Base-by-base conservation (phyloP, 495 filamentous ascomycete genomes). In the Niebla homalea region DNA sequence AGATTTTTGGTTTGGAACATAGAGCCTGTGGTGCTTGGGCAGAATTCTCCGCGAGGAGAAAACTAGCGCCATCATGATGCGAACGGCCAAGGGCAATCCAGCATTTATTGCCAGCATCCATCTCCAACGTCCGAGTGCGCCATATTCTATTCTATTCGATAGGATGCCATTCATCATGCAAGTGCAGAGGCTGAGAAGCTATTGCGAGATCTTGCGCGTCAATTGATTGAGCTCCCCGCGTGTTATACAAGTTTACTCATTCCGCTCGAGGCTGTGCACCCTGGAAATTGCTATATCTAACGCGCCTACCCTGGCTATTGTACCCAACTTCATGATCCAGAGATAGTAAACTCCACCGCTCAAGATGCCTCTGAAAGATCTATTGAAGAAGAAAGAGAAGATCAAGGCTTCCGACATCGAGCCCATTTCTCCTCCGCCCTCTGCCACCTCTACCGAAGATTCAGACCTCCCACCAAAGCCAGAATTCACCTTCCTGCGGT, bases 401-500 rank as follows among this genome's bases (percentile, higher is more conserved):
- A 65, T 72, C 43, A 67, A 58, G 38, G 62, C 70, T 36, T 58
- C 61, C 51, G 60, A 63, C 41, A 41, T 53, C 14, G 42, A 41
- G 20, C 26, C 57, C 16, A 47, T 42, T 12, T 42, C 48, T 55
- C 36, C 59, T 56, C 53, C 63, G 63, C 53, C 58, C 56, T 52
- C 57, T 51, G 46, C 52, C 55, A 36, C 43, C 57, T 49, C 49
- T 56, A 48, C 62, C 54, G 52, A 68, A 60, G 29, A 32, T 32
- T 12, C 29, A 32, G 29, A 32, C 14, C 29, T 32, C 14, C 29
- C 29, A 32, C 29, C 29, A 32, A 66, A 76, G 1, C 85, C 86
- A 49, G 78, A 83, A 60, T 84, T 96, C 68, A 88, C 73, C 51
- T 85, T 97, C 71, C 73, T 93, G 54, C 80, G 89, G 39, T 81